These are phyloP conservation scores for Ceratorhiza oryzae-sativae DNA, from an alignment of 1,284 basidiomycete genomes.

Conservation along the genomic window DNA sequence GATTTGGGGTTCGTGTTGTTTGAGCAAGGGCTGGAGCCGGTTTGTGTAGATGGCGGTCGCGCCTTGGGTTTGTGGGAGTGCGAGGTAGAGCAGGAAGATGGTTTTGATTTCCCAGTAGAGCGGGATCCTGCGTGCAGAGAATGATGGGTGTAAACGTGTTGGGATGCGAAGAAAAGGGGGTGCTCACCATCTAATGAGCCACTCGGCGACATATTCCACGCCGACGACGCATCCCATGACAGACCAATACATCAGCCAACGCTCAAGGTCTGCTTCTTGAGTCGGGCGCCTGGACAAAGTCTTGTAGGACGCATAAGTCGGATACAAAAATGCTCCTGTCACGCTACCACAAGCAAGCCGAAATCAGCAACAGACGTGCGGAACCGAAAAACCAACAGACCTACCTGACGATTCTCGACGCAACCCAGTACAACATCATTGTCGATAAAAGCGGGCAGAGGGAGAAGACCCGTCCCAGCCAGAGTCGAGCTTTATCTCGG, in stretches of 20 bases:
- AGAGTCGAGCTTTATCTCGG: conserved; percentile 4
- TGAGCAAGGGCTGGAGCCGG: conserved; percentile 81
- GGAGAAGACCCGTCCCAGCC: neutral
- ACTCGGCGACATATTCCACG: conserved; percentile 79
- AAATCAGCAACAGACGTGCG: no score
- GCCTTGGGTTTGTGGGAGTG: conserved; percentile 85
- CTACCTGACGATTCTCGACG: conserved; percentile 28
- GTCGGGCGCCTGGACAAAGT: conserved; percentile 78
- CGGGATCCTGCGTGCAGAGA: conserved; percentile 69
- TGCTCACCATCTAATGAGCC: conserved; percentile 79
- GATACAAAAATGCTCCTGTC: conserved; percentile 72
- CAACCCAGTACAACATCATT: conserved; percentile 34
- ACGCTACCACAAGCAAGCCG: conserved; percentile 15
- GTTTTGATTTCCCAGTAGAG: conserved; percentile 87
- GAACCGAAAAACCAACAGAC: neutral
- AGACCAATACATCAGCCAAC: conserved; percentile 92
- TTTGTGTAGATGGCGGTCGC: conserved; percentile 79
- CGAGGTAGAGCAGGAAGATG: conserved; percentile 85
- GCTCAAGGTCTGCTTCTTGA: conserved; percentile 77
- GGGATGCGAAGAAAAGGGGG: conserved; percentile 44
- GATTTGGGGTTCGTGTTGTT: conserved; percentile 77
- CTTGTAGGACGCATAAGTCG: conserved; percentile 87
- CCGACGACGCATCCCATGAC: conserved; percentile 79
- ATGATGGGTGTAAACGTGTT: conserved; percentile 8
- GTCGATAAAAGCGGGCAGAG: neutral